Evolutionary conservation across 352 stramenopile genomes (phyloP), one percentile per base, ranked within the genome.

Genomic region (Plasmopara muralis): DNA sequence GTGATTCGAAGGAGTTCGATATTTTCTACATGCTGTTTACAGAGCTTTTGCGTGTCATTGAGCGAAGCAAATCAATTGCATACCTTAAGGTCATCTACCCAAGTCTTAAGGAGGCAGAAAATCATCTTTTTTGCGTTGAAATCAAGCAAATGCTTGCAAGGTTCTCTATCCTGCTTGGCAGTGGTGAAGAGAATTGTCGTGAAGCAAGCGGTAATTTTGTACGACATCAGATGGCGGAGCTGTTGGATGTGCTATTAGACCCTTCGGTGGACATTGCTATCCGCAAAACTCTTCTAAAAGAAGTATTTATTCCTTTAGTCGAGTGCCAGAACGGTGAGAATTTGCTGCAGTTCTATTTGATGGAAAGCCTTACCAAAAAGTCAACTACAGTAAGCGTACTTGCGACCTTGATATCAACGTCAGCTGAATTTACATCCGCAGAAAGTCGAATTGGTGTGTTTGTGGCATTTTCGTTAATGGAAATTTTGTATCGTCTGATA

Each of bases 1-100:
- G 48, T 33, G 74, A 71, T 1, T 79, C 80, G 5, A 79, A 82
- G 15, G 80, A 89, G 25, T 87, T 74, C 55, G 78, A 86, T 50
- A 55, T 83, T 0, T 91, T 83, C 39, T 51, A 50, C 2, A 55
- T 80, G 38, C 55, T 93, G 2, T 79, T 90, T 37, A 43, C 40
- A 2, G 68, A 77, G 20, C 41, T 89, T 13, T 50, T 90, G 31
- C 43, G 39, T 41, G 53, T 88, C n/a, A 64, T 91, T 10, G 71
- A 86, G 53, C 59, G 68, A 45, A 86, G 70, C 43, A 59, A 65
- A 9, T 68, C 56, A 15, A 57, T 81, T 6, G 47, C 54, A 15
- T 83, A 76, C 28, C 47, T 91, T 5, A 59, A 60, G 37, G 59
- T 83, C 5, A 68, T 93, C 2, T 79, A 74, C 40, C 68, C 74